Percentiles rank a stretch among this genome's conserved stretches.
Evolutionary conservation across 2,329 filamentous ascomycete species (phyloP).

Genomic region (Alternaria gansuensis): DNA sequence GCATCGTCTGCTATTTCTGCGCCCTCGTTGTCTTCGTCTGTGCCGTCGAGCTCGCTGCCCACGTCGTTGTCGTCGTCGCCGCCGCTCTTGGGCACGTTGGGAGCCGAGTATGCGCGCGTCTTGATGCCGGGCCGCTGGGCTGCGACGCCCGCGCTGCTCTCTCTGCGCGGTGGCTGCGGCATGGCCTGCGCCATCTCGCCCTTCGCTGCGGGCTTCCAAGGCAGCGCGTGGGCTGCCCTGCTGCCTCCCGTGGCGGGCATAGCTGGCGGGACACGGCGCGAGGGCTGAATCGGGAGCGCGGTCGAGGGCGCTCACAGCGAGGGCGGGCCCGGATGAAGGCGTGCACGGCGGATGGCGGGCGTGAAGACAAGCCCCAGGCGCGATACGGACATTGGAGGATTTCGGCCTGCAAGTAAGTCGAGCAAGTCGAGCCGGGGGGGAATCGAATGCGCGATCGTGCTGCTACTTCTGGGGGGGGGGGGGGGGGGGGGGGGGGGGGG

Average conservation of each 20-base stretch:
- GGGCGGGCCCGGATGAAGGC: constrained; percentile 20
- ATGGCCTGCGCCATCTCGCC: constrained; percentile 40
- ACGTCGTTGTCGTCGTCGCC: constrained; percentile 18
- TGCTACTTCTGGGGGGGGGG: not conserved
- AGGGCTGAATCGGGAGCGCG: not conserved
- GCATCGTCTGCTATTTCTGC: constrained; percentile 52
- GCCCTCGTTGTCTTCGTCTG: constrained; percentile 68
- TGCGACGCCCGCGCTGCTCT: constrained; percentile 25
- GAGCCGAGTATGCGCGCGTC: constrained; percentile 52
- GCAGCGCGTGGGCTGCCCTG: constrained; percentile 21
- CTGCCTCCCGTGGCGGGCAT: constrained; percentile 34
- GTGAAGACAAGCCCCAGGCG: constrained; percentile 35
- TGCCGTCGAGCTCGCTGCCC: constrained; percentile 28
- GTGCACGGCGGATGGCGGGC: constrained; percentile 35
- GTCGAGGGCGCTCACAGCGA: constrained; percentile 14
- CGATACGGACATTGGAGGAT: constrained; percentile 30
- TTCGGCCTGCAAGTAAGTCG: constrained; percentile 4
- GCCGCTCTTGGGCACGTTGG: constrained; percentile 43
- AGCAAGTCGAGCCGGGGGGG: constrained; percentile 11
- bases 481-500: too few relatives aligned
- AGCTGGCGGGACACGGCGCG: not conserved
- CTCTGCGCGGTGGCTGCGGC: constrained; percentile 31
- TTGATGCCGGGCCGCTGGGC: constrained; percentile 46
- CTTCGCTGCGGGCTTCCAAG: constrained; percentile 36
- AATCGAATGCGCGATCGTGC: not conserved